Evolutionary conservation across 352 stramenopile species (phyloP).

Genomic region (Plasmopara viticola): DNA sequence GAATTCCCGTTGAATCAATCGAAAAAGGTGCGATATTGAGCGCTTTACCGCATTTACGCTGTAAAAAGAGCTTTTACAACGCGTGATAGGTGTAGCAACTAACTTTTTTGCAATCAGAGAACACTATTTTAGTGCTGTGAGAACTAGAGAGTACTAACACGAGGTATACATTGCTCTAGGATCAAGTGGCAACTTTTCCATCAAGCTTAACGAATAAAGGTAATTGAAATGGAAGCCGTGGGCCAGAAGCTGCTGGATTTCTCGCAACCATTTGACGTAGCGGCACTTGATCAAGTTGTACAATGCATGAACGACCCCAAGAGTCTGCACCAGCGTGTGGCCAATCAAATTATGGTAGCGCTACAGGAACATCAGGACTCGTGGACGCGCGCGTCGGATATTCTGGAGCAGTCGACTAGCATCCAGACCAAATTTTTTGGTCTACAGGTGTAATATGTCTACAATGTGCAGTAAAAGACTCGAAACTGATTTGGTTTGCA

Average conservation of each 20-base stretch:
- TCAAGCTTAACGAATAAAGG: conserved; percentile 4
- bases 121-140: too few species aligned
- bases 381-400: conserved; percentile 92
- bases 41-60: not conserved
- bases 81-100: not conserved
- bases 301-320: conserved; percentile 93
- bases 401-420: conserved; percentile 92
- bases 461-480: not conserved
- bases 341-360: conserved; percentile 92
- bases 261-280: conserved; percentile 93
- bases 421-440: conserved; percentile 91
- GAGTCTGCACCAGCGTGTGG: conserved; percentile 88
- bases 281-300: conserved; percentile 94
- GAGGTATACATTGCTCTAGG: too few species aligned
- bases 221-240: conserved; percentile 73
- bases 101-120: too few species aligned
- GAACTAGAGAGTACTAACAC: too few species aligned
- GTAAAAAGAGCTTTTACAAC: not conserved
- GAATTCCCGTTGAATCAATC: conserved; percentile 10
- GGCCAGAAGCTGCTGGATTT: conserved; percentile 92
- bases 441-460: conserved; percentile 47
- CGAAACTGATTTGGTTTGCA: conserved; percentile 4
- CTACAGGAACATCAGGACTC: conserved; percentile 91
- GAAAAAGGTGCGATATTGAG: conserved; percentile 12
- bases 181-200: not conserved